Base-by-base conservation (phyloP, 495 filamentous ascomycete species). In the Penicillium ucsense region DNA sequence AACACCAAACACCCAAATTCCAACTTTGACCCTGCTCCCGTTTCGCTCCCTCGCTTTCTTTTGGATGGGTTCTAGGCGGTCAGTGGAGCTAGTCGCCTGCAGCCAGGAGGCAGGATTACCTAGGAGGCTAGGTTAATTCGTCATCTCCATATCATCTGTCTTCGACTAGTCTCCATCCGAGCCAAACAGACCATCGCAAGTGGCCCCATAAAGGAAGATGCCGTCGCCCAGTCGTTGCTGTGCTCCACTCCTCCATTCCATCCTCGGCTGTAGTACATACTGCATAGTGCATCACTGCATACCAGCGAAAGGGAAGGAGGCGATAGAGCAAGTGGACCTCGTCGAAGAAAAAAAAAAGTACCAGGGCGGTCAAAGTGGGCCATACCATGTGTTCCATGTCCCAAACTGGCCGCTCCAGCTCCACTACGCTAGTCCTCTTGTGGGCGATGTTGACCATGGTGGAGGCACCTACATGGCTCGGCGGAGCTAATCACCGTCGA, bases 311-410 rank as follows among this genome's bases (percentile, higher is more conserved):
- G 41, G 41, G 33, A 49, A 43, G 47, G 38, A 41, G 38, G 20
- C 43, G 36, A 49, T 20, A 20, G 20, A 20, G 20, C 20, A 20
- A 20, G 20, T 20, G 20, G 20, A 20, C 20, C 20, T 20, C 20
- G 20, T 20, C 20, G 20, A 20, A 44, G 38, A 51, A 48, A 38
- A 49, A 51, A 45, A 28, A 32, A 11, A 42, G 33, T 41, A 37
- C 20, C 20, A 20, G 20, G 20, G 29, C 33, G 30, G 35, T 5
- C 37, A 5, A 27, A 11, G 46, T 57, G 54, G 52, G 36, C 47
- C 32, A 28, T 30, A 39, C 59, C 59, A 62, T 62, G 59, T 62
- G 59, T 55, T 47, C 59, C 54, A 56, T 50, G 29, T 43, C 52
- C 55, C 46, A 35, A 51, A 45, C 39, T 50, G 51, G 49, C 31